Conservation (phyloP, 73 alveolate species). For the Tetrahymena elliotti region DNA sequence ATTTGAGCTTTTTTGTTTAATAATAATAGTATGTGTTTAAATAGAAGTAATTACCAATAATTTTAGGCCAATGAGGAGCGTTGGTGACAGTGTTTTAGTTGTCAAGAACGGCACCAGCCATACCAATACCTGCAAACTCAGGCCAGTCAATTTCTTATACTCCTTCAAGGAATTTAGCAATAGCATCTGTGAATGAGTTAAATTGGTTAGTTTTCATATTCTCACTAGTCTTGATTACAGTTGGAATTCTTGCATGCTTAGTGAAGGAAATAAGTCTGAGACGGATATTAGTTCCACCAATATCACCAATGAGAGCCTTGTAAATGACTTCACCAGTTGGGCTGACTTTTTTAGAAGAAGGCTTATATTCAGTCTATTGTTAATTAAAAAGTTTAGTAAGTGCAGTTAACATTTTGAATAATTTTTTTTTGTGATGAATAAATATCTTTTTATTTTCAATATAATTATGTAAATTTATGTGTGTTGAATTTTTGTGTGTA, state of each 20-base stretch:
- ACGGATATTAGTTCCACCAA: conserved; percentile 29
- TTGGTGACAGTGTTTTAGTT: conserved; percentile 3
- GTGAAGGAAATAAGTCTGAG: background rate
- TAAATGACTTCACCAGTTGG: background rate
- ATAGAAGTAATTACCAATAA: conserved; percentile 9
- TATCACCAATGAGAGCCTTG: conserved; percentile 16
- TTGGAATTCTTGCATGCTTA: background rate
- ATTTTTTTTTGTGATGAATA: background rate
- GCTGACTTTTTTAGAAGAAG: background rate
- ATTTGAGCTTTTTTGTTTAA: background rate
- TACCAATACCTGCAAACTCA: conserved; percentile 11
- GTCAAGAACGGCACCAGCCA: conserved; percentile 33
- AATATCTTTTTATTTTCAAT: background rate
- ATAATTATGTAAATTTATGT: background rate
- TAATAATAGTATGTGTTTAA: background rate
- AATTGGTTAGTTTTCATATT: background rate
- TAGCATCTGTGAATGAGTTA: background rate
- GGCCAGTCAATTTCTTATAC: conserved; percentile 5
- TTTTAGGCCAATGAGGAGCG: conserved; percentile 37
- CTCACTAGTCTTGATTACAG: background rate
- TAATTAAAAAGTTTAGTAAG: background rate
- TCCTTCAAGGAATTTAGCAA: conserved; percentile 11
- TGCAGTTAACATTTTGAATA: background rate
- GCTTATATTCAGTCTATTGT: background rate
- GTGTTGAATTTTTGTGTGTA: background rate